Conservation (phyloP, 129 eudicot species). For the Silybum marianum region DNA sequence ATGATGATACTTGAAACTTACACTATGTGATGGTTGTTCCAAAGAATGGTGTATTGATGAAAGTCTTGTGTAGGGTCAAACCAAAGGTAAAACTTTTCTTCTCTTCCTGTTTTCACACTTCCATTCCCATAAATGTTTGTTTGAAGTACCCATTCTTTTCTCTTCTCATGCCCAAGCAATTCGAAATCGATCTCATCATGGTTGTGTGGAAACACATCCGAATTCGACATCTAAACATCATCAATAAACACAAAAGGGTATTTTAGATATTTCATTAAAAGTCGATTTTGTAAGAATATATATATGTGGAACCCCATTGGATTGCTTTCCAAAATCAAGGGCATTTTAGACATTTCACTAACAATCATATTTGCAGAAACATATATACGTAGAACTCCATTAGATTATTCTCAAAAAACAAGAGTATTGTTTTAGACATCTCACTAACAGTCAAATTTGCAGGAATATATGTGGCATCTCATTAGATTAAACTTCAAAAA, state of each 20-base stretch:
- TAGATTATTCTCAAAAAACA: neutral
- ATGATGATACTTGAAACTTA: constrained; percentile 45
- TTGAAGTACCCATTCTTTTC: constrained; percentile 85
- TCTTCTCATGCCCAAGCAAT: constrained; percentile 83
- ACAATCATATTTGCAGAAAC: too few species aligned
- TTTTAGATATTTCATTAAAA: constrained; percentile 15
- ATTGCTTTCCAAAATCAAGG: too few species aligned
- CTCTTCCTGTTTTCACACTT: constrained; percentile 89
- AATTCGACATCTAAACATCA: constrained; percentile 72
- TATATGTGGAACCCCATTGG: too few species aligned
- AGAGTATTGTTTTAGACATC: neutral
- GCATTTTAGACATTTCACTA: too few species aligned
- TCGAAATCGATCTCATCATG: constrained; percentile 96
- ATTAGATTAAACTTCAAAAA: neutral
- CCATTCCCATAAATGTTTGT: constrained; percentile 96
- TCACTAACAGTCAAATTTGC: neutral
- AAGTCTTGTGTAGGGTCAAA: constrained; percentile 80
- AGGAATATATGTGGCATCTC: neutral
- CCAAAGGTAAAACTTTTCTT: constrained; percentile 91
- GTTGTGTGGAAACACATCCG: constrained; percentile 70
- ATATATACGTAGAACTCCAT: too few species aligned
- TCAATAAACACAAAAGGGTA: neutral
- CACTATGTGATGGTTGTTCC: constrained; percentile 96
- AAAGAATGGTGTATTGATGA: constrained; percentile 85
- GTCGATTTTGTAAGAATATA: too few species aligned